Evolutionary conservation across 2,329 filamentous ascomycete genomes (phyloP).

Genomic region (Aspergillus pseudoglaucus): DNA sequence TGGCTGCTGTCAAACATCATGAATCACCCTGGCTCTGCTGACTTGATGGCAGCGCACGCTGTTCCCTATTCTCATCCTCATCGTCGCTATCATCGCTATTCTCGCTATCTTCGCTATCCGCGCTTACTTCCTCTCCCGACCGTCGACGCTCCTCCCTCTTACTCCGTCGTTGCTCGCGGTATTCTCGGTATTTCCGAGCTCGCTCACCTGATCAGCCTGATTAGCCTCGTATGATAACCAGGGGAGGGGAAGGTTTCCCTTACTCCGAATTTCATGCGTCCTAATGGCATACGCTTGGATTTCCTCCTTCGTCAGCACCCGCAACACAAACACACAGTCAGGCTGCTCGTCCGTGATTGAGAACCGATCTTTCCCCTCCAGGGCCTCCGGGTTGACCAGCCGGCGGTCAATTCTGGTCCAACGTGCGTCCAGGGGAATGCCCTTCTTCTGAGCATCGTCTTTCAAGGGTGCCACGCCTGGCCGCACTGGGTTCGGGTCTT

Average conservation of each 20-base stretch:
- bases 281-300: constrained; percentile 80
- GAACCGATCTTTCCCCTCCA: constrained; percentile 84
- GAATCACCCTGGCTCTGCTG: no score
- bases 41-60: background rate
- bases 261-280: constrained; percentile 75
- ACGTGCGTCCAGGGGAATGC: constrained; percentile 69
- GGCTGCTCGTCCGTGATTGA: constrained; percentile 63
- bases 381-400: constrained; percentile 80
- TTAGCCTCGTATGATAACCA: background rate
- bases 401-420: constrained; percentile 92
- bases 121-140: constrained; percentile 33
- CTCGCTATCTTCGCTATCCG: constrained; percentile 24
- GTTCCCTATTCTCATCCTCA: background rate
- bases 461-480: constrained; percentile 94
- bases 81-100: constrained; percentile 19
- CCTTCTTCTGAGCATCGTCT: constrained; percentile 61
- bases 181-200: constrained; percentile 7
- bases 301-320: constrained; percentile 80
- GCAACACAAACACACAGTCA: constrained; percentile 86
- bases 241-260: background rate
- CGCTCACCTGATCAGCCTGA: no score
- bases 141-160: constrained; percentile 40
- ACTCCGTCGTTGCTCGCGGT: constrained; percentile 30
- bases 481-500: constrained; percentile 72
- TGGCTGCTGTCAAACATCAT: no score